Base-by-base conservation (phyloP, 2,329 filamentous ascomycete species). In the Ceratocystis alfenasii region DNA sequence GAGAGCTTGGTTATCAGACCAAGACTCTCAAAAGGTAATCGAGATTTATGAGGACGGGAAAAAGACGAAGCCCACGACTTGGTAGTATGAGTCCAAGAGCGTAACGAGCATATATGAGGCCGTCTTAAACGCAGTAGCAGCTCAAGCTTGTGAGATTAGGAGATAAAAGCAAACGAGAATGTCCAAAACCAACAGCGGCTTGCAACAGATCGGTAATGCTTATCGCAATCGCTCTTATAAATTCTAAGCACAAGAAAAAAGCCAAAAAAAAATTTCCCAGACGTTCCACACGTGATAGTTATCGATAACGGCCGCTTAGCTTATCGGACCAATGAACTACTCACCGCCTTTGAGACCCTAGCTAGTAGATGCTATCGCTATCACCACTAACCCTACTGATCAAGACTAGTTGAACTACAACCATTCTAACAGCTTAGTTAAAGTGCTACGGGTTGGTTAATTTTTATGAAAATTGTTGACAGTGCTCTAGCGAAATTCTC, bases 241-340 rank as follows among this genome's bases (percentile, higher is more conserved):
- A 30, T 25, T 50, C 33, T 4, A 50, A 44, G 25, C 36, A 50
- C 60, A 55, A 66, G 63, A 65, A 62, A 50, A 17, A 46, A 28
- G 28, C 6, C 12, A 59, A 66, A 66, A 63, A 68, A 65, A 65
- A 63, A 63, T 68, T 68, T 55, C 66, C 48, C 4, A 64, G 6
- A 17, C 12, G 59, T 65, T 60, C 63, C 60, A 68, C 66, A 65
- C 66, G 60, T 65, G 63, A 68, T 63, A 30, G 44, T 63, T 65
- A 68, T 68, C 66, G 63, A 68, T 68, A 68, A 67, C 44, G 45
- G 22, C n/a, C 10, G n/a, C 3, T 3, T 41, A 4, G 17, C 62
- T 65, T 65, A 66, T 66, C 66, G 44, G 50, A 33, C 63, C 62
- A 67, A 67, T 65, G 30, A 8, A 25, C 46, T 6, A 10, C 46